Base-by-base conservation (phyloP, 768 basidiomycete species). In the Russula virescens region DNA sequence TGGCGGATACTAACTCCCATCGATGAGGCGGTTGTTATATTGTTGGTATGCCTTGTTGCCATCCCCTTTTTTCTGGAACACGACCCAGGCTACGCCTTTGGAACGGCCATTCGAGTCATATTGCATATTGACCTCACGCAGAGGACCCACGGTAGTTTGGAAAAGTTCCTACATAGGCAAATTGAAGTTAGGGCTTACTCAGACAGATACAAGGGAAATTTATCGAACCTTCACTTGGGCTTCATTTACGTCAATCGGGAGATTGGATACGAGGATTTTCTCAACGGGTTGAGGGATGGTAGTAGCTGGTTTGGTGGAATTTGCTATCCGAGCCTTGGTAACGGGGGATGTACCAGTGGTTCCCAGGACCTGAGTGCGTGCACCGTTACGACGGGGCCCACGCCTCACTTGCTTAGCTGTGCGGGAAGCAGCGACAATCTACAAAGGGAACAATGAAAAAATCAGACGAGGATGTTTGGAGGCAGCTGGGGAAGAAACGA, bases 21-120 rank as follows among this genome's bases (percentile, higher is more conserved):
- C 97, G 85, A 99, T 95, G 79, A 98, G 89, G 74, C 97, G 89
- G 79, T 91, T 92, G 83, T 99, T 93, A 81, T 98, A 99, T 68
- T 91, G 85, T 69, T 89, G 82, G 75, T 87, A 94, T 3, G 97
- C 97, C 81, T 88, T 92, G 73, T 85, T 85, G 62, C 88, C 97
- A 71, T 95, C 93, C 62, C 94, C 95, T 71, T 87, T 88, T 70
- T 82, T 84, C 69, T 80, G 79, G 81, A 98, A 98, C 69, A 84
- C 79, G 61, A 99, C 88, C 16, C 88, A 83, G 40, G 96, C 96
- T 64, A 87, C 80, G 61, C 97, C 97, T 73, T 94, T 96, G 50
- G 91, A 94, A 69, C 89, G 87, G 52, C 97, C 97, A 62, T 80
- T 74, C 50, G 83, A 77, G 77, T 95, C 91, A 75, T 92, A 94